phyloP scores from a whole-genome alignment of 495 filamentous ascomycete species.

The Achaetomiella virescens region DNA sequence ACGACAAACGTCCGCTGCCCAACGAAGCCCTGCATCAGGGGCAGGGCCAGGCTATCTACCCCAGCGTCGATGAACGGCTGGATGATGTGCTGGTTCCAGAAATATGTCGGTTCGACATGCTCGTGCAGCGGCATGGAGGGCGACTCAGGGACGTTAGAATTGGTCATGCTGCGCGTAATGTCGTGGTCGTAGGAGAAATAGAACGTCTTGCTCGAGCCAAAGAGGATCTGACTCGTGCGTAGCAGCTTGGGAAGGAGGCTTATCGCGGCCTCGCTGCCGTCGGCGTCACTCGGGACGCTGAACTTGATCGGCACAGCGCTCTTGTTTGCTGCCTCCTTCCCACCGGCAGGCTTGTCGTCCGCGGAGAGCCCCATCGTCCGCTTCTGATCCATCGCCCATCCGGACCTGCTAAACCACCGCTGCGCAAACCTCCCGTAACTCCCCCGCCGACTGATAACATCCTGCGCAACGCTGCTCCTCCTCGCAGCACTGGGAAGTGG shows the following conservation, averaged over 20 bases:
- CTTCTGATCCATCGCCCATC: slow-evolving; percentile 59
- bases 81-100: slow-evolving; percentile 81
- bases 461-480: slow-evolving; percentile 62
- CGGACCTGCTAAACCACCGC: slow-evolving; percentile 80
- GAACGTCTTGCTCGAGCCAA: slow-evolving; percentile 73
- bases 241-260: slow-evolving; percentile 77
- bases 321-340: slow-evolving; percentile 9
- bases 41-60: slow-evolving; percentile 62
- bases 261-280: slow-evolving; percentile 28
- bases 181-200: slow-evolving; percentile 92
- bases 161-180: slow-evolving; percentile 61
- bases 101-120: slow-evolving; percentile 73
- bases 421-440: slow-evolving; percentile 82
- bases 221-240: slow-evolving; percentile 71
- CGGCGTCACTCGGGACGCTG: slow-evolving; percentile 25
- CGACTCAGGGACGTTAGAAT: slow-evolving; percentile 30
- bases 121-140: slow-evolving; percentile 56
- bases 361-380: slow-evolving; percentile 52
- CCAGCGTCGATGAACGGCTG: slow-evolving; percentile 66
- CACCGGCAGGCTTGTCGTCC: slow-evolving; percentile 14
- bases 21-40: slow-evolving; percentile 91
- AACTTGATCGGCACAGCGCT: slow-evolving; percentile 15
- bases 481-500: slow-evolving; percentile 33
- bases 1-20: slow-evolving; percentile 77
- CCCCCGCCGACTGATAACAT: slow-evolving; percentile 72